Conservation (phyloP, 1,139 yeast genomes). For the Taphrina populina region DNA sequence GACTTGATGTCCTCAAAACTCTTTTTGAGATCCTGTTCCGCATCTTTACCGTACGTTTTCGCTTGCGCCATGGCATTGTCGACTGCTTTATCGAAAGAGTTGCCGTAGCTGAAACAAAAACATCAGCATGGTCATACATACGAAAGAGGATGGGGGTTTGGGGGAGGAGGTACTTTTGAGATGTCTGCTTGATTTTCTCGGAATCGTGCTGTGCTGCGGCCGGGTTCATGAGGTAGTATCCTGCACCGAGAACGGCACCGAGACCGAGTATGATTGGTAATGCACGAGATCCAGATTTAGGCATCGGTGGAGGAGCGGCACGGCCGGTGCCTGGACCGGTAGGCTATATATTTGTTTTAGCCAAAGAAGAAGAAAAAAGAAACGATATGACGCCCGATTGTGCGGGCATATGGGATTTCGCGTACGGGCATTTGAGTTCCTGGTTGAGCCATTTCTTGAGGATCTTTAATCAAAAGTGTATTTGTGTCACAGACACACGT, state of each 20-base stretch:
- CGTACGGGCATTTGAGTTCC: slow-evolving; percentile 23
- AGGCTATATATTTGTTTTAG: slow-evolving; percentile 3
- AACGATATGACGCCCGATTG: not conserved
- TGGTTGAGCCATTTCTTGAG: slow-evolving; percentile 14
- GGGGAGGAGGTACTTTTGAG: slow-evolving; percentile 14
- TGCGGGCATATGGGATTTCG: not conserved
- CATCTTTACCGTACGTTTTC: slow-evolving; percentile 26
- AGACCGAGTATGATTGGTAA: slow-evolving; percentile 28
- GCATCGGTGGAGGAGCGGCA: slow-evolving; percentile 23
- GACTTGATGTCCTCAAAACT: slow-evolving; percentile 30
- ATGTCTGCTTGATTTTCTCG: slow-evolving; percentile 31
- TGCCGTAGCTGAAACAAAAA: slow-evolving; percentile 16
- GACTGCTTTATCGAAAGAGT: slow-evolving; percentile 31
- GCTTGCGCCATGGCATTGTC: slow-evolving; percentile 32
- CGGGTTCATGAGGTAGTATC: slow-evolving; percentile 32
- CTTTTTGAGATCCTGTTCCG: slow-evolving; percentile 31
- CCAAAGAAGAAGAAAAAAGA: no score
- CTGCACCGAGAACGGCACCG: slow-evolving; percentile 29
- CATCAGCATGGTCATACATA: no score
- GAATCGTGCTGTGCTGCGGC: slow-evolving; percentile 26
- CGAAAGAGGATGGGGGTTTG: no score
- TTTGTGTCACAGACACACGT: no score
- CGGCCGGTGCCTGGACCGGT: slow-evolving; percentile 26
- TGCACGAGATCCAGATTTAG: slow-evolving; percentile 19
- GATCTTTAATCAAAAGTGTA: no score